Conservation (phyloP, 1,284 basidiomycete genomes). For the Retiboletus fuscus region DNA sequence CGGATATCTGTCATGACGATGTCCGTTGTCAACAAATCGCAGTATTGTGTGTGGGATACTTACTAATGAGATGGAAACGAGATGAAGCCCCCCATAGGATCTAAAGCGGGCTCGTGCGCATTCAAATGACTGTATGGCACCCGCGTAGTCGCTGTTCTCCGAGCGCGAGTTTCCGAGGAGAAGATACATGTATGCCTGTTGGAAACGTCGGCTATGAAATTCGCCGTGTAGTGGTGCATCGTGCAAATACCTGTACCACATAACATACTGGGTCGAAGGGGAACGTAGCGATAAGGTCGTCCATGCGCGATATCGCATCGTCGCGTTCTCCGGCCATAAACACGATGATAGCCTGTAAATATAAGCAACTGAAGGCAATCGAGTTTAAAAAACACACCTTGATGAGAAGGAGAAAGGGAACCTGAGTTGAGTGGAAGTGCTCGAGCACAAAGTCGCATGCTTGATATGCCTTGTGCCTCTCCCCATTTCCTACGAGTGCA, state of each 20-base stretch:
- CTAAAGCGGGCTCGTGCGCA: no score
- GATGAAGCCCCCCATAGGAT: no score
- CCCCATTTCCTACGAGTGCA: background rate
- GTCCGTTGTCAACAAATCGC: no score
- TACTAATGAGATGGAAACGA: no score
- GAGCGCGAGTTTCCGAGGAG: no score
- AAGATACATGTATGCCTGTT: no score
- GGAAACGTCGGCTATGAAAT: background rate
- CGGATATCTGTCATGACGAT: no score
- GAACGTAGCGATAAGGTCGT: background rate
- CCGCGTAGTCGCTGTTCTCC: no score
- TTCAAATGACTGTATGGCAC: no score
- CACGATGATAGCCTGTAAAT: background rate
- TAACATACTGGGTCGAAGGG: background rate
- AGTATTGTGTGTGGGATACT: no score
- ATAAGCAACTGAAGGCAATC: background rate
- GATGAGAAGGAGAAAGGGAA: background rate
- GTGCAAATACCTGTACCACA: background rate
- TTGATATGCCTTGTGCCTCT: background rate
- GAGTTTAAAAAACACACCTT: background rate
- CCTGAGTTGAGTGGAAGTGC: background rate
- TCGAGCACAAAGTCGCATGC: background rate
- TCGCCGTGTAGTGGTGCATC: background rate
- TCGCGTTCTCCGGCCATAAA: background rate
- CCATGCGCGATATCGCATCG: background rate